Evolutionary conservation across 2,329 filamentous ascomycete genomes (phyloP), one percentile per base, ranked within the genome.

Genomic region (Alternaria dauci): DNA sequence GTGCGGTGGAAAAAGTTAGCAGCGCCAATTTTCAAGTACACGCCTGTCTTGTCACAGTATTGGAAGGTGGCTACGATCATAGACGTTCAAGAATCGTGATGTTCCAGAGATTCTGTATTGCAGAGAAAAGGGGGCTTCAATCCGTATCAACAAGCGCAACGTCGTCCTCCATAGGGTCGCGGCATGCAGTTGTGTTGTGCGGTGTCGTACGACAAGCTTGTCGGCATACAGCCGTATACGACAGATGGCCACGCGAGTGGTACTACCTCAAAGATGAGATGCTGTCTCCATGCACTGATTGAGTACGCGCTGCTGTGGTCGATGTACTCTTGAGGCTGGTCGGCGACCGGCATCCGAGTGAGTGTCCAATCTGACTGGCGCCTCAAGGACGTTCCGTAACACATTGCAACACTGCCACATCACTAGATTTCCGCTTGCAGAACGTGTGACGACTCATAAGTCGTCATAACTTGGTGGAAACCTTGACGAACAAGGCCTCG

Each of bases 401-500:
- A 41, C 25, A 18, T 20, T 28, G 50, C 41, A 30, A 36, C 4
- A 41, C 36, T 30, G 50, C 26, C 32, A 14, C 25, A 36, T 28
- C 34, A 30, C 50, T 41, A n/a, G 12, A 16, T 52, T 18, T 55
- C 43, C 20, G 32, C 51, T 28, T 38, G 32, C 36, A 48, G 23
- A 36, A 28, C 36, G 34, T 46, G 28, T 47, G 44, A 52, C 23
- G 11, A 9, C 20, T n/a, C 16, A 23, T 18, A 20, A 5, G 43
- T 6, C 5, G 8, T 69, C 57, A 76, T 57, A 76, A 46, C 55
- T 70, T 76, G 5, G 56, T 62, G 54, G 62, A 71, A 26, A 69
- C 48, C 52, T 71, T 67, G 30, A 84, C 72, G 68, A 85, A 89
- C 66, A 89, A 68, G n/a, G 79, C 82, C 30, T 89, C 86, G 1